Evolutionary conservation across 2,329 filamentous ascomycete species (phyloP).

Genomic region (Colletotrichum brevisporum): DNA sequence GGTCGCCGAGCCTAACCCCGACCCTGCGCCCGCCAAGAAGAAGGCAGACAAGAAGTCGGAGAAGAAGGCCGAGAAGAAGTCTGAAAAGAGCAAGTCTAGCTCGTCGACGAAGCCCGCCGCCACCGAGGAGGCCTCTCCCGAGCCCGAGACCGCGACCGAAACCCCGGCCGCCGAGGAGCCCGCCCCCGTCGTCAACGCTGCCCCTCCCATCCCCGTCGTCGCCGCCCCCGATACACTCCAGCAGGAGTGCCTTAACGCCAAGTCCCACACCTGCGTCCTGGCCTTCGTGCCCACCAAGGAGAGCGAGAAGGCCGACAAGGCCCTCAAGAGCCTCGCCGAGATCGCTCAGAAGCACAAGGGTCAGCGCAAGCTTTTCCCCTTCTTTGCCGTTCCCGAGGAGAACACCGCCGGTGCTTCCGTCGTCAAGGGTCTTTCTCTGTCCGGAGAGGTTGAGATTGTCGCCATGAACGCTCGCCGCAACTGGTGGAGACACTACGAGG

Average conservation of each 20-base stretch:
- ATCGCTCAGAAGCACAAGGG: conserved; percentile 82
- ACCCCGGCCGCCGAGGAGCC: conserved; percentile 49
- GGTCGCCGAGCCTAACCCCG: conserved; percentile 83
- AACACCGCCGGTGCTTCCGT: conserved; percentile 55
- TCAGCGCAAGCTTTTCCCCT: conserved; percentile 82
- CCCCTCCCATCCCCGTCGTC: conserved; percentile 77
- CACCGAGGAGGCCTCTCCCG: conserved; percentile 42
- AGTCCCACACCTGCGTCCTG: conserved; percentile 87
- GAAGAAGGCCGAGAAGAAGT: conserved; percentile 48
- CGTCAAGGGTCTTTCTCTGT: conserved; percentile 74
- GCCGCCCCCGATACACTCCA: conserved; percentile 74
- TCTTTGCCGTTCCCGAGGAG: conserved; percentile 78
- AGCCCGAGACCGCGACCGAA: conserved; percentile 55
- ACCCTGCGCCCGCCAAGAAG: conserved; percentile 69
- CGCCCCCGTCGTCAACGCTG: conserved; percentile 46
- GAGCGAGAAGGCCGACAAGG: conserved; percentile 67
- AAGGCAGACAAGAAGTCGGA: conserved; percentile 55
- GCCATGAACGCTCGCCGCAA: conserved; percentile 87
- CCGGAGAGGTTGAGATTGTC: conserved; percentile 76
- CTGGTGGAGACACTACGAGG: conserved; percentile 86
- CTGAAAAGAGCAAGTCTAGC: conserved; percentile 35
- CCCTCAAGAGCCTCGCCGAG: conserved; percentile 76
- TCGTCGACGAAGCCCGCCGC: conserved; percentile 23
- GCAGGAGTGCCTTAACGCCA: conserved; percentile 79
- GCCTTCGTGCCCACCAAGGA: conserved; percentile 73